These are phyloP conservation scores for Babesia gibsoni DNA, from an alignment of 169 alveolate genomes.

Conservation along the genomic window DNA sequence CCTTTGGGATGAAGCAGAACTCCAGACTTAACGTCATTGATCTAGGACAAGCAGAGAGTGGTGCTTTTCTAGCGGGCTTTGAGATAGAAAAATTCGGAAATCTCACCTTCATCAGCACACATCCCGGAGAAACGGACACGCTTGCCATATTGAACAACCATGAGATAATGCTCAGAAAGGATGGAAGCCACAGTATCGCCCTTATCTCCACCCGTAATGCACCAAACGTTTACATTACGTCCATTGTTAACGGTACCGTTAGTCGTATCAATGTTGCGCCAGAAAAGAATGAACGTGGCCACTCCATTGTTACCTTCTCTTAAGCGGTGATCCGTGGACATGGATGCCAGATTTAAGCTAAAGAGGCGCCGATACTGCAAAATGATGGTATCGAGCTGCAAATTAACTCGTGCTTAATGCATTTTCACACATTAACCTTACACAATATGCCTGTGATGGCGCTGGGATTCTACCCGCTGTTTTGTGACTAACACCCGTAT, in stretches of 20 bases:
- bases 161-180: conserved; percentile 11
- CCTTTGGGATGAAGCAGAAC: background rate
- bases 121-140: background rate
- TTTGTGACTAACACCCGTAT: background rate
- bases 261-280: conserved; percentile 10
- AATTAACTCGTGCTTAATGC: too few species aligned
- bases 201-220: background rate
- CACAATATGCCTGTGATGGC: too few species aligned
- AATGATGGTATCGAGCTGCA: too few species aligned
- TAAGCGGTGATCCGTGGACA: too few species aligned
- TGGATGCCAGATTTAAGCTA: too few species aligned
- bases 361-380: too few species aligned
- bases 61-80: conserved; percentile 4
- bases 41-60: background rate
- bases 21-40: background rate
- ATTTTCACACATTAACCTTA: too few species aligned
- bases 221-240: background rate
- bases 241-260: background rate
- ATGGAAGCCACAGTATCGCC: background rate
- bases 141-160: background rate
- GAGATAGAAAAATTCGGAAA: background rate
- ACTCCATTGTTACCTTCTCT: background rate
- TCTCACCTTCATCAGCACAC: background rate
- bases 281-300: background rate
- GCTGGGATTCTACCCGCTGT: too few species aligned